Base-by-base conservation (phyloP, 2,329 filamentous ascomycete species). In the Phialocephala sp. region DNA sequence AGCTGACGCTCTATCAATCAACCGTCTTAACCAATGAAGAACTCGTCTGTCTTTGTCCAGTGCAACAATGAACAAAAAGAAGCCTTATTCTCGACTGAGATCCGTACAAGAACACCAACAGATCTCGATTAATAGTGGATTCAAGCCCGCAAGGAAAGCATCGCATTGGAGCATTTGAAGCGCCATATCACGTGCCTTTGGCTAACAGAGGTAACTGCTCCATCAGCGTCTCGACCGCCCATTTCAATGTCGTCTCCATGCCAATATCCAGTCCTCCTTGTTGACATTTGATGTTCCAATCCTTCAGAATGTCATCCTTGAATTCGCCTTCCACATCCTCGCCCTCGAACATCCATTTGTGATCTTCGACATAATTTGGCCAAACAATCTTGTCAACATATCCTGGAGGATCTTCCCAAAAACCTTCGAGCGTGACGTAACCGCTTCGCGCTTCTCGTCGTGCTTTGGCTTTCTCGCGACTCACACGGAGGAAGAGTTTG, bases 331-430 rank as follows among this genome's bases (percentile, higher is more conserved):
- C 85, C 0, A 92, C 91, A 75, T 94, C 81, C 0, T 87, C 89
- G 8, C 81, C 79, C 69, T 89, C 79, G 75, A 97, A 95, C 77
- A 99, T 81, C 84, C 92, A 97, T 24, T 82, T 81, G 79, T 98
- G 94, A 72, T 93, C 87, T 61, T 85, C 83, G 3, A 91, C 91
- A 78, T 97, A 98, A 73, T 97, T 94, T 3, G 94, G 94, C 95
- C 95, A 99, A 4, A 99, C 95, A 62, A 99, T 86, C 76, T 91
- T 87, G 76, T 98, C 94, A 43, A 98, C 93, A 77, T 98, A 99
- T 0, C 92, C 94, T 0, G 93, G 93, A 0, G 95, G 95, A 77
- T 99, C 95, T 64, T 89, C 85, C 95, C 95, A 99, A 80, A 97
- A 99, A 35, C 94, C 94, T 74, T 97, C 88, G 5, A 91, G 78